Evolutionary conservation across 345 rosid species (phyloP).

Genomic region (Gossypium longicalyx): DNA sequence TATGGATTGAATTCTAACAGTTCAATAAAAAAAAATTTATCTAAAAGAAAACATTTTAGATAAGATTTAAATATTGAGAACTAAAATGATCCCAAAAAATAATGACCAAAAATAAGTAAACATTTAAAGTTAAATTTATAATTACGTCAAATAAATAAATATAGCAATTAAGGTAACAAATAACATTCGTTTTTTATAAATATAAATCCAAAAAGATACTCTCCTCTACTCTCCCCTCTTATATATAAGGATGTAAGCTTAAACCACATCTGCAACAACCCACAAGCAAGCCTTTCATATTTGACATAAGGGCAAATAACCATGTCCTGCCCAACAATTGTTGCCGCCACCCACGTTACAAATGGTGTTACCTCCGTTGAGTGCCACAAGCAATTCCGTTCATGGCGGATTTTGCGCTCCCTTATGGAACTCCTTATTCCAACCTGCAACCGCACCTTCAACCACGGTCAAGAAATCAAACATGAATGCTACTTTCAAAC

Average conservation of each 20-base stretch:
- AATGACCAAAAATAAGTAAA: no score
- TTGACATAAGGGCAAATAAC: background rate
- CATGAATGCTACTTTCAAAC: slow-evolving; percentile 19
- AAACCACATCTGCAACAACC: slow-evolving; percentile 12
- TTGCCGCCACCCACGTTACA: slow-evolving; percentile 30
- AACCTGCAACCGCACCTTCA: slow-evolving; percentile 39
- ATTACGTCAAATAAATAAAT: no score
- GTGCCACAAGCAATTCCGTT: slow-evolving; percentile 74
- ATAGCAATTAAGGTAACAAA: no score
- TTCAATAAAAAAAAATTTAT: no score
- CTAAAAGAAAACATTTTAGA: no score
- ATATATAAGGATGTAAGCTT: slow-evolving; percentile 3
- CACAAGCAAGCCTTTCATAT: slow-evolving; percentile 12
- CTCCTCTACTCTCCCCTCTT: background rate
- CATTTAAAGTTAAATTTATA: no score
- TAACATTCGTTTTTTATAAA: no score
- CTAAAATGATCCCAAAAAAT: no score
- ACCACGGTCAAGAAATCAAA: slow-evolving; percentile 26
- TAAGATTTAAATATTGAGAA: no score
- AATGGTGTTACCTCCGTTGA: slow-evolving; percentile 50
- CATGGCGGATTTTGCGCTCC: slow-evolving; percentile 65
- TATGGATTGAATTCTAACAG: no score
- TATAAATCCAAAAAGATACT: no score
- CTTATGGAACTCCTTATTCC: slow-evolving; percentile 56
- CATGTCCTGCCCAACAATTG: slow-evolving; percentile 39